These are phyloP conservation scores for Gentiana macrophylla DNA, from an alignment of 257 asterid genomes.

Conservation along the genomic window DNA sequence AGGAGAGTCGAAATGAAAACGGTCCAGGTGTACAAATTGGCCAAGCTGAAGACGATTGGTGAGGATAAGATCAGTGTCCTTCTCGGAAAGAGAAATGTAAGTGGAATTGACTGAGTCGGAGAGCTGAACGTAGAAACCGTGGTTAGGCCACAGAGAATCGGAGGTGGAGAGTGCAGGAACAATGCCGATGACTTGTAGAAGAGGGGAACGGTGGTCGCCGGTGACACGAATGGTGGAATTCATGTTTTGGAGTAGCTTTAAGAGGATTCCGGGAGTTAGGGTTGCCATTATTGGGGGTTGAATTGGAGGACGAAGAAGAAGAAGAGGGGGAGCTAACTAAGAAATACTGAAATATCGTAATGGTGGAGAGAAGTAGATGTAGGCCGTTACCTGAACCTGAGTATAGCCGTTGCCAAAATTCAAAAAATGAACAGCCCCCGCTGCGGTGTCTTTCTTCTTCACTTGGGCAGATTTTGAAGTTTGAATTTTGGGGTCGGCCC, in stretches of 20 bases:
- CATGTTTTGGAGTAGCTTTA: slow-evolving; percentile 84
- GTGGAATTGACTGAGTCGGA: slow-evolving; percentile 91
- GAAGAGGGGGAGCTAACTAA: neutral
- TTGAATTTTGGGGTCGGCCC: slow-evolving; percentile 7
- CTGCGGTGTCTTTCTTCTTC: slow-evolving; percentile 2
- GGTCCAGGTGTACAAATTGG: slow-evolving; percentile 76
- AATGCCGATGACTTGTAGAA: slow-evolving; percentile 84
- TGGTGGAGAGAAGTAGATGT: neutral
- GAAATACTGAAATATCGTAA: slow-evolving; percentile 2
- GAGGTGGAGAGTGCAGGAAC: slow-evolving; percentile 72
- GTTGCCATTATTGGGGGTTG: slow-evolving; percentile 46
- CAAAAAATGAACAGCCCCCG: slow-evolving; percentile 7
- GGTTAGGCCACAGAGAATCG: slow-evolving; percentile 70
- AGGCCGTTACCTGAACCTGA: too few relatives aligned
- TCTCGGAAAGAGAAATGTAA: slow-evolving; percentile 78
- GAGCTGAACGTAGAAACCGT: slow-evolving; percentile 82
- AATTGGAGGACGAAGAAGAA: neutral
- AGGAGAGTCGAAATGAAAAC: slow-evolving; percentile 56
- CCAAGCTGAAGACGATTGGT: slow-evolving; percentile 84
- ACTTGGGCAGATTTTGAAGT: slow-evolving; percentile 7
- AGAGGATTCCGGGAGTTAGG: slow-evolving; percentile 82
- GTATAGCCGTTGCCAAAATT: slow-evolving; percentile 11
- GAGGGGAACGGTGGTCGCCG: slow-evolving; percentile 97
- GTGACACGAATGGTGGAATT: slow-evolving; percentile 61
- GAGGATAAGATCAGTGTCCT: slow-evolving; percentile 72